Conservation (phyloP, 805 yeast genomes). For the Starmera amethionina region DNA sequence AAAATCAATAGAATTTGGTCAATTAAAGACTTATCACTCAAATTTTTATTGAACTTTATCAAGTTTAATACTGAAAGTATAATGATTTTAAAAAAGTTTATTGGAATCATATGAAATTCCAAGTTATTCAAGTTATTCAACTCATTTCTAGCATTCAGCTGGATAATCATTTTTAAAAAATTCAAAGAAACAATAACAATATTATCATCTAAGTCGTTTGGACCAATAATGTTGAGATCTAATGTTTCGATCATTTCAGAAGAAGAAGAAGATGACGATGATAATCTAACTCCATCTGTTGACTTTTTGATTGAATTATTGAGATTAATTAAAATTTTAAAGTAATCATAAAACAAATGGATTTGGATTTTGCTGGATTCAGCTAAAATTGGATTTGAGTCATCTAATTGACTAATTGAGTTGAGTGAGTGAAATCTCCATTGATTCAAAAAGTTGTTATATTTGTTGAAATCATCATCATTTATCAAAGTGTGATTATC, state of each 20-base stretch:
- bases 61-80: slow-evolving; percentile 13
- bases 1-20: slow-evolving; percentile 8
- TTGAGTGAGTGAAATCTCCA: slow-evolving; percentile 24
- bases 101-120: slow-evolving; percentile 18
- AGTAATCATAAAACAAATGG: slow-evolving; percentile 32
- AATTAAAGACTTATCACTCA: slow-evolving; percentile 4
- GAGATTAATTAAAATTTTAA: slow-evolving; percentile 31
- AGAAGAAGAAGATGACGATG: slow-evolving; percentile 6
- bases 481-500: slow-evolving; percentile 2
- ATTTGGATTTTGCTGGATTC: slow-evolving; percentile 26
- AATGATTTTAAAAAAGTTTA: slow-evolving; percentile 16
- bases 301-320: too few relatives aligned
- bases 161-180: neutral
- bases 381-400: slow-evolving; percentile 2
- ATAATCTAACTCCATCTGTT: slow-evolving; percentile 13
- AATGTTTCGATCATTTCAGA: slow-evolving; percentile 1
- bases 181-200: too few relatives aligned
- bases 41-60: slow-evolving; percentile 4
- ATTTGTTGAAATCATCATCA: slow-evolving; percentile 1
- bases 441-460: slow-evolving; percentile 21
- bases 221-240: neutral
- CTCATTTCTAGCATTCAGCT: slow-evolving; percentile 2
- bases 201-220: too few relatives aligned
- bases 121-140: slow-evolving; percentile 12
- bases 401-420: slow-evolving; percentile 24